Evolutionary conservation across 2,329 filamentous ascomycete genomes (phyloP).

Genomic region (Exophiala oligosperma): DNA sequence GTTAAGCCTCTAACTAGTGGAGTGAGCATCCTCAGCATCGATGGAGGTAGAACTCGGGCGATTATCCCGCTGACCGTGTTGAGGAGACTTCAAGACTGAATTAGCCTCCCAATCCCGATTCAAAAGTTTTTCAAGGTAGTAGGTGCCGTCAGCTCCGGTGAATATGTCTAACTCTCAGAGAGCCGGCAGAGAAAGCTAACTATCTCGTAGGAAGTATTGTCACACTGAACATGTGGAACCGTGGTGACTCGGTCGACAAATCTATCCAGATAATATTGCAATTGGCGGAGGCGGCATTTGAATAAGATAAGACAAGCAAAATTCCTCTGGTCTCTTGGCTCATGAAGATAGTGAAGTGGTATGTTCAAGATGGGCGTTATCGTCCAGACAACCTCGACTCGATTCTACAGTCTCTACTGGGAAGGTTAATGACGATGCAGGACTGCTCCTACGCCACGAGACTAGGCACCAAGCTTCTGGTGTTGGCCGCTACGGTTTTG

Average conservation of each 20-base stretch:
- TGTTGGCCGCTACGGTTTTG: slow-evolving; percentile 1
- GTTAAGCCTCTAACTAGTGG: slow-evolving; percentile 37
- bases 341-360: not conserved
- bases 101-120: slow-evolving; percentile 19
- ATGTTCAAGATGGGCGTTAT: slow-evolving; percentile 2
- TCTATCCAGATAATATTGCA: not conserved
- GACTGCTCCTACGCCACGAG: slow-evolving; percentile 6
- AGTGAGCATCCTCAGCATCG: slow-evolving; percentile 37
- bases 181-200: not conserved
- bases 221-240: slow-evolving; percentile 1
- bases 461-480: slow-evolving; percentile 1
- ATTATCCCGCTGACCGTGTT: slow-evolving; percentile 31
- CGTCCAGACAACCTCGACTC: slow-evolving; percentile 1
- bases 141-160: slow-evolving; percentile 31
- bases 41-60: slow-evolving; percentile 35
- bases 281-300: not conserved
- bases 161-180: not conserved
- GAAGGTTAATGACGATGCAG: not conserved
- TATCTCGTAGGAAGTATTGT: not conserved
- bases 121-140: slow-evolving; percentile 31
- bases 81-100: slow-evolving; percentile 22
- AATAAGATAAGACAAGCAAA: not conserved
- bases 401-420: not conserved
- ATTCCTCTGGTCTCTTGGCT: not conserved
- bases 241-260: slow-evolving; percentile 1